Evolutionary conservation across 768 basidiomycete species (phyloP).

Genomic region (Podaxis sp.): DNA sequence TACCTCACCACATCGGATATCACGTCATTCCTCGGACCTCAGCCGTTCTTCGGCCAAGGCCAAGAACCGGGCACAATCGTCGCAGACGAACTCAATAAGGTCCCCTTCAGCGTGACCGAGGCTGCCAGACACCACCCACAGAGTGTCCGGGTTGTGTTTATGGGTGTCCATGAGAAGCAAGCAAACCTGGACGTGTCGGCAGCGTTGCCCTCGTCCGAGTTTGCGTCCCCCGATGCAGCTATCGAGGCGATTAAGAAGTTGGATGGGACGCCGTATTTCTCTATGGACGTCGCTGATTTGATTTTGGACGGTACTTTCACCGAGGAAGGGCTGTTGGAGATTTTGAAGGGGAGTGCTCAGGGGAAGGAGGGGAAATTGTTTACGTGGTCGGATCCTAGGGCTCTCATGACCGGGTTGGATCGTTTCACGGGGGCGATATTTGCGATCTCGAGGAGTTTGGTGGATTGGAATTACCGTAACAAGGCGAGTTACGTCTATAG

Average conservation of each 20-base stretch:
- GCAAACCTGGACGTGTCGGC: slow-evolving; percentile 32
- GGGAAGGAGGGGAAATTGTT: slow-evolving; percentile 40
- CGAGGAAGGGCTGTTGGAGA: slow-evolving; percentile 32
- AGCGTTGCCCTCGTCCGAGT: slow-evolving; percentile 67
- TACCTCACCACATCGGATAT: slow-evolving; percentile 62
- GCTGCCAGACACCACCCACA: slow-evolving; percentile 51
- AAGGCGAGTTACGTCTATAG: slow-evolving; percentile 45
- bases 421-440: slow-evolving; percentile 72
- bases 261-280: slow-evolving; percentile 83
- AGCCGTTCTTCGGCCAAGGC: slow-evolving; percentile 74
- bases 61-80: slow-evolving; percentile 42
- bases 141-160: slow-evolving; percentile 68
- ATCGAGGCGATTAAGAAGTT: slow-evolving; percentile 45
- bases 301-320: slow-evolving; percentile 25
- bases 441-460: slow-evolving; percentile 74
- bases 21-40: slow-evolving; percentile 61
- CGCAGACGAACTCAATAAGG: slow-evolving; percentile 29
- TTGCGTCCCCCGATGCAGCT: slow-evolving; percentile 53
- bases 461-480: slow-evolving; percentile 93
- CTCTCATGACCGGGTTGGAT: slow-evolving; percentile 56
- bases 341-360: slow-evolving; percentile 39
- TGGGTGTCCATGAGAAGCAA: slow-evolving; percentile 67
- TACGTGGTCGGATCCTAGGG: slow-evolving; percentile 67
- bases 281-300: slow-evolving; percentile 68
- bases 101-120: slow-evolving; percentile 39